Evolutionary conservation across 139 green algal genomes (phyloP).

Genomic region (Tetraselmis chui): DNA sequence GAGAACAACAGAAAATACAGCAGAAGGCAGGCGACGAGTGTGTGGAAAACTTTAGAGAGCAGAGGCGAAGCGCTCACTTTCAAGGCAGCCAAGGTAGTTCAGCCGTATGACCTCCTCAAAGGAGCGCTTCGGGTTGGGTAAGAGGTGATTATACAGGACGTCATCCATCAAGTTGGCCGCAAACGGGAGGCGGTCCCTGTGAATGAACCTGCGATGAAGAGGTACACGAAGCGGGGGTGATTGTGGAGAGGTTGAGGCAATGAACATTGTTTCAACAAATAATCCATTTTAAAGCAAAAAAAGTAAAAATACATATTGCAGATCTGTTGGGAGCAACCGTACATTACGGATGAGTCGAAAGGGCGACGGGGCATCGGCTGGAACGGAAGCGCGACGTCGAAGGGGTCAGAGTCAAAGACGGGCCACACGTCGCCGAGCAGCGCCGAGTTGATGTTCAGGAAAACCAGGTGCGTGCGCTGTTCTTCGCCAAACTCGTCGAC

Average conservation of each 20-base stretch:
- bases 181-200: not conserved
- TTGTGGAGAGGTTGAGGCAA: no score
- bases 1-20: no score
- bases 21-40: no score
- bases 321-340: no score
- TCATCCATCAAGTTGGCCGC: not conserved
- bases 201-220: not conserved
- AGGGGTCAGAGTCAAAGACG: not conserved
- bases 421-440: not conserved
- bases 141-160: not conserved
- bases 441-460: not conserved
- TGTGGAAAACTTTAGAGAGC: no score
- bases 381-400: not conserved
- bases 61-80: not conserved
- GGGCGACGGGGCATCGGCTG: not conserved
- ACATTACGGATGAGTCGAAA: not conserved
- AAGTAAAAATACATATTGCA: no score
- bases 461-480: not conserved
- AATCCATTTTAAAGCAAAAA: no score
- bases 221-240: no score
- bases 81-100: not conserved
- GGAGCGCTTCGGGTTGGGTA: not conserved
- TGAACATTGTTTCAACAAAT: no score
- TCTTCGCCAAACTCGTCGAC: not conserved
- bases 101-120: not conserved